Base-by-base conservation (phyloP, 179 eudicot species). In the Gypsophila paniculata region DNA sequence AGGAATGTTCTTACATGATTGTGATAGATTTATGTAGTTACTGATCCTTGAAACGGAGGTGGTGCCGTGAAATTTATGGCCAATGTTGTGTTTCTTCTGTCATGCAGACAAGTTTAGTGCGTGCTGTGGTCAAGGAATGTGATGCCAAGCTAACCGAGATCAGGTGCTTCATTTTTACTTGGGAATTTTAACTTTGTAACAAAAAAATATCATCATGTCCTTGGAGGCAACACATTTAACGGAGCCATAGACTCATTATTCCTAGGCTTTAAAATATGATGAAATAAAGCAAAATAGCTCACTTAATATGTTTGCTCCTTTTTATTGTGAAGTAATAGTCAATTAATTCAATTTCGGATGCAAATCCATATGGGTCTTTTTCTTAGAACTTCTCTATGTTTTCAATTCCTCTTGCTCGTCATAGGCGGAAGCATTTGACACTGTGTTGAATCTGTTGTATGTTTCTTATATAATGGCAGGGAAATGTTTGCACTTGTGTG, bases 71-170 rank as follows among this genome's bases (percentile, higher is more conserved):
- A 8, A 26, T 29, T 53, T 72, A 64, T 68, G 21, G 23, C 46
- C 9, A 9, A 39, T 76, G 23, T 63, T 34, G 13, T 34, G 25
- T 70, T 72, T 12, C 52, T 25, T 68, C 58, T 75, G 74, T 48
- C 23, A 38, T 72, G 46, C 77, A 93, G 98, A 93, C 97, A 22
- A 94, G 97, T 84, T 86, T 94, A 88, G 97, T 94, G 74, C 88
- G 97, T 58, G 99, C 96, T 39, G 96, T 91, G 72, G 97, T 89
- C 82, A 90, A 79, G 58, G 99, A 94, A 89, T 89, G 89, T 77
- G 91, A 80, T 77, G 97, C 94, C 36, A 88, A 82, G 78, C 85
- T 94, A 70, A 88, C 73, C 17, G 83, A 83, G 66, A 86, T 94
- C 52, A 91, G 99, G 99, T 91, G 39, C 65, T 23, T 51, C 65